phyloP scores from a whole-genome alignment of 2,329 filamentous ascomycete genomes.

The Rhynchosporium graminicola region DNA sequence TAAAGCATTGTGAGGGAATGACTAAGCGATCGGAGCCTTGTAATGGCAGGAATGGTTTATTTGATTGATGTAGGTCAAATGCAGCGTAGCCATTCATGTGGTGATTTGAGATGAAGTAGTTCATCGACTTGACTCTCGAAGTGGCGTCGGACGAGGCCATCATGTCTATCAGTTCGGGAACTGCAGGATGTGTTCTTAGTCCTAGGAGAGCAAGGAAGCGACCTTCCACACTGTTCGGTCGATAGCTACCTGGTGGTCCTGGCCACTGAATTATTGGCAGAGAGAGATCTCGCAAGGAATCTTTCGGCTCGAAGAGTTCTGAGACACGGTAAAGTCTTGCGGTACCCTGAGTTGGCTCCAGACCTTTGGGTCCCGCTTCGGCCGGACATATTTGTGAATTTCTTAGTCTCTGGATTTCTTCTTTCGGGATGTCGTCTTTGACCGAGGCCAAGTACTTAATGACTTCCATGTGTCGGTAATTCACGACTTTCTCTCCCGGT shows the following conservation, averaged over 20 bases:
- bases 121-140: constrained; percentile 69
- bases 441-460: constrained; percentile 95
- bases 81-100: constrained; percentile 72
- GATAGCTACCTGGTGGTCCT: constrained; percentile 62
- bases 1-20: constrained; percentile 76
- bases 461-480: constrained; percentile 90
- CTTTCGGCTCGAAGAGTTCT: constrained; percentile 80
- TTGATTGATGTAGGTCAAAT: constrained; percentile 58
- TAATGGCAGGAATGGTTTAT: constrained; percentile 69
- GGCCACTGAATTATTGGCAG: constrained; percentile 84
- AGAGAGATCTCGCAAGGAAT: constrained; percentile 65
- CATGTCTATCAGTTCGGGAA: constrained; percentile 73
- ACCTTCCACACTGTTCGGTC: constrained; percentile 67
- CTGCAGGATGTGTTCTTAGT: constrained; percentile 69
- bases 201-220: constrained; percentile 74
- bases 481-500: constrained; percentile 50
- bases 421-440: constrained; percentile 78
- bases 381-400: constrained; percentile 81
- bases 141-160: constrained; percentile 63
- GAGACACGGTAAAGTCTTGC: constrained; percentile 67
- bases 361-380: constrained; percentile 59
- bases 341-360: constrained; percentile 55
- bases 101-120: constrained; percentile 81
- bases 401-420: constrained; percentile 77
- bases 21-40: constrained; percentile 67